phyloP scores from a whole-genome alignment of 257 asterid species.

The Solanum ossicruentum region DNA sequence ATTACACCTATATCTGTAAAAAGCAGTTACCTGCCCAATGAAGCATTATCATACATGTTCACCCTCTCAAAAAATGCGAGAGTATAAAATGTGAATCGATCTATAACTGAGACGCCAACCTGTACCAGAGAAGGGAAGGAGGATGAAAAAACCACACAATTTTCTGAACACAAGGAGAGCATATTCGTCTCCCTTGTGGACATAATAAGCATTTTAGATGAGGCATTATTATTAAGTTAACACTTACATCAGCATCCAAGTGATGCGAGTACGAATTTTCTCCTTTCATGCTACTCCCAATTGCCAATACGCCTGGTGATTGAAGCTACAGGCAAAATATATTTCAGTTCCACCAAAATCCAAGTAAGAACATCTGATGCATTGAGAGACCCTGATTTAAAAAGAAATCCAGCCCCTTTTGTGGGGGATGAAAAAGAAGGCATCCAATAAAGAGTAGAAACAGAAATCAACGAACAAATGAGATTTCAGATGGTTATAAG shows the following conservation, averaged over 20 bases:
- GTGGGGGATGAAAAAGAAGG: background rate
- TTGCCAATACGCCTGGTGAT: constrained; percentile 93
- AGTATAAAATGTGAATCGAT: constrained; percentile 83
- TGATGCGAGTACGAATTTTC: constrained; percentile 96
- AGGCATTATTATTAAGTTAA: background rate
- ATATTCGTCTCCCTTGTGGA: background rate
- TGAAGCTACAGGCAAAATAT: constrained; percentile 54
- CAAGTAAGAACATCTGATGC: background rate
- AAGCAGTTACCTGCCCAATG: constrained; percentile 62
- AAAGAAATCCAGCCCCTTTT: background rate
- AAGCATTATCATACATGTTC: constrained; percentile 88
- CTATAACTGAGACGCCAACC: constrained; percentile 99
- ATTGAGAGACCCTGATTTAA: background rate
- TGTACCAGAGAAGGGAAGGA: constrained; percentile 18
- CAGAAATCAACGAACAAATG: background rate
- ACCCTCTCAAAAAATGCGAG: constrained; percentile 97
- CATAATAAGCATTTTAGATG: background rate
- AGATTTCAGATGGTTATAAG: background rate
- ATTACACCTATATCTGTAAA: background rate
- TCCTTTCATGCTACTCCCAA: constrained; percentile 98
- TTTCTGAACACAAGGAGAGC: background rate
- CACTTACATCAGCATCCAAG: constrained; percentile 85
- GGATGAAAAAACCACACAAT: background rate
- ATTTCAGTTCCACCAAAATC: background rate
- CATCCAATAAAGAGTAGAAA: background rate